Percentiles rank a stretch among this genome's conserved stretches.
Evolutionary conservation across 129 eudicot species (phyloP).

Genomic region (Deinandra increscens): DNA sequence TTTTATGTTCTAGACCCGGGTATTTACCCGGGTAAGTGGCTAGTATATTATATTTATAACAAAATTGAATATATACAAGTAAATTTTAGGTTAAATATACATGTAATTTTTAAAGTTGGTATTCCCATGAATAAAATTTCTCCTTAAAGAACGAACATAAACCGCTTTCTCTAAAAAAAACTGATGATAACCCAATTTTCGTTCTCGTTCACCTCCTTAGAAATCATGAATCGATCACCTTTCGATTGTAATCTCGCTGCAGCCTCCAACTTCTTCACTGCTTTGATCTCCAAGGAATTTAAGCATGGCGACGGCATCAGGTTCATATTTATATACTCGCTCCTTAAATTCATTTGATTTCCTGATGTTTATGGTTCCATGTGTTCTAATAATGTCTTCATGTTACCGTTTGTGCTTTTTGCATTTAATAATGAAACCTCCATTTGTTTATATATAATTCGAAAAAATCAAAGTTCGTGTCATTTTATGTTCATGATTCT

Average conservation of each 20-base stretch:
- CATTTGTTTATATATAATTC: background rate
- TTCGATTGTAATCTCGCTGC: background rate
- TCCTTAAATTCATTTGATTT: background rate
- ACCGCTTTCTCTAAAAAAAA: no score
- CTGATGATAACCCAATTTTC: no score
- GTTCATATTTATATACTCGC: background rate
- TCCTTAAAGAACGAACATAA: no score
- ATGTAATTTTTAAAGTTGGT: no score
- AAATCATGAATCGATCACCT: background rate
- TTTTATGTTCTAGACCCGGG: no score
- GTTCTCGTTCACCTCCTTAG: background rate
- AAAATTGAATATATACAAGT: no score
- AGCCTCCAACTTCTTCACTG: background rate
- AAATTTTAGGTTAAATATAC: no score
- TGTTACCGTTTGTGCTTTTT: background rate
- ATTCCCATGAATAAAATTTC: no score
- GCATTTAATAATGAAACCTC: background rate
- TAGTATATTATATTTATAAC: no score
- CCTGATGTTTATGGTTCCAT: background rate
- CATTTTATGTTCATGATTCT: no score
- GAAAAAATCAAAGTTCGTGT: background rate
- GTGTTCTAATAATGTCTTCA: background rate
- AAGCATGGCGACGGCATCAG: slow-evolving; percentile 31
- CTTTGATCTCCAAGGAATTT: slow-evolving; percentile 1
- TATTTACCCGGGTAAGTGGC: no score